Evolutionary conservation across 2,329 filamentous ascomycete genomes (phyloP).

Genomic region (Aspergillus versicolor): DNA sequence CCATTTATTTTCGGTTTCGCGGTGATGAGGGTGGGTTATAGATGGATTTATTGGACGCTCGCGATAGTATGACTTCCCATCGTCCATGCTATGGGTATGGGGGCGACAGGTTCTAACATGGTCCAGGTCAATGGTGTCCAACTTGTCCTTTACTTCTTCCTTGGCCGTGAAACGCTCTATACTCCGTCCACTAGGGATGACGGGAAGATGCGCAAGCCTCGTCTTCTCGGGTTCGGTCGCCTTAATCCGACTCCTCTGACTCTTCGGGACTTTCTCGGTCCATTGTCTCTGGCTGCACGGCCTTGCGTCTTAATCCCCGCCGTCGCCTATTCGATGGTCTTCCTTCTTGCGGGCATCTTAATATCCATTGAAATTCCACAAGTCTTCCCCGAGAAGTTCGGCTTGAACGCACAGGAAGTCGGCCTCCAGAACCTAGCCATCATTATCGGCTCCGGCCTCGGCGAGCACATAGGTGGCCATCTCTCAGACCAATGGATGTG

Average conservation of each 20-base stretch:
- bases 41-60: too few species aligned
- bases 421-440: conserved; percentile 60
- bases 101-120: background rate
- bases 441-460: conserved; percentile 58
- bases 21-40: too few species aligned
- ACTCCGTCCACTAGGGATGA: too few species aligned
- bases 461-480: conserved; percentile 60
- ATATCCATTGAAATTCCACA: conserved; percentile 61
- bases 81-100: too few species aligned
- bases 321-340: conserved; percentile 57
- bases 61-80: too few species aligned
- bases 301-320: conserved; percentile 53
- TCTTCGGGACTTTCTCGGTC: conserved; percentile 52
- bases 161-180: too few species aligned
- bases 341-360: conserved; percentile 55
- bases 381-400: conserved; percentile 54
- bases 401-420: conserved; percentile 57
- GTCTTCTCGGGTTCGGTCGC: too few species aligned
- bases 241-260: conserved; percentile 43
- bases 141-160: too few species aligned
- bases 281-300: conserved; percentile 45
- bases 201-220: too few species aligned
- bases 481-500: conserved; percentile 50
- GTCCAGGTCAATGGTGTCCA: too few species aligned
- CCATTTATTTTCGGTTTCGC: too few species aligned